These are phyloP conservation scores for Grosmannia clavigera DNA, from an alignment of 2,329 filamentous ascomycete species.

Conservation along the genomic window DNA sequence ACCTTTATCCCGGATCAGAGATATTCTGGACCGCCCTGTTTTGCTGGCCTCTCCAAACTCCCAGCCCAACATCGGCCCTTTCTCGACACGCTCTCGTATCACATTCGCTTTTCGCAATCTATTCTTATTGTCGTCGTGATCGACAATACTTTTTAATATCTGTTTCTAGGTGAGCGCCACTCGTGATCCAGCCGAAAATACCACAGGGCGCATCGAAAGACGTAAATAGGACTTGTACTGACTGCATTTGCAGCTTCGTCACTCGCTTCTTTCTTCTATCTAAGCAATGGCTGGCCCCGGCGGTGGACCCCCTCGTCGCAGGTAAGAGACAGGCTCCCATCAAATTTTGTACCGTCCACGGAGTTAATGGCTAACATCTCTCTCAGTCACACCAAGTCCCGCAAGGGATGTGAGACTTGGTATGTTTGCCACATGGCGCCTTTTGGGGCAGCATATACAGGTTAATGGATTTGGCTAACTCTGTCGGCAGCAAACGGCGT, in stretches of 20 bases:
- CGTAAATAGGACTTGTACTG: neutral
- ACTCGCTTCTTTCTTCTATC: slow-evolving; percentile 11
- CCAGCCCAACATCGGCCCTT: neutral
- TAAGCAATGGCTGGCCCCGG: slow-evolving; percentile 78
- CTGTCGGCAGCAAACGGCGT: slow-evolving; percentile 59
- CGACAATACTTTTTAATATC: neutral
- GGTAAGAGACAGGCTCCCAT: slow-evolving; percentile 24
- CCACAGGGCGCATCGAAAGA: neutral
- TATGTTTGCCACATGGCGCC: slow-evolving; percentile 19
- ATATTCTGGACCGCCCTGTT: no score
- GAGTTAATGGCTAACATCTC: neutral
- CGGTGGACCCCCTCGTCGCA: slow-evolving; percentile 75
- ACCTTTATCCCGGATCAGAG: no score
- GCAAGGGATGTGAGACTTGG: slow-evolving; percentile 96
- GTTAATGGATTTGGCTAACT: slow-evolving; percentile 11
- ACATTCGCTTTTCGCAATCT: neutral
- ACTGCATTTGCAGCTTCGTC: slow-evolving; percentile 2
- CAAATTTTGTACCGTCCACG: neutral
- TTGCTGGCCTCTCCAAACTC: no score
- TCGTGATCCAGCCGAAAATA: no score
- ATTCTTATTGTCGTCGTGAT: neutral
- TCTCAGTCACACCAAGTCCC: slow-evolving; percentile 88
- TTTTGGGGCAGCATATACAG: neutral
- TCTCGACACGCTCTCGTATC: neutral
- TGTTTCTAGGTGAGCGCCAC: neutral